Conservation (phyloP, 192 early-diverging fungal species). For the Linnemannia exigua region DNA sequence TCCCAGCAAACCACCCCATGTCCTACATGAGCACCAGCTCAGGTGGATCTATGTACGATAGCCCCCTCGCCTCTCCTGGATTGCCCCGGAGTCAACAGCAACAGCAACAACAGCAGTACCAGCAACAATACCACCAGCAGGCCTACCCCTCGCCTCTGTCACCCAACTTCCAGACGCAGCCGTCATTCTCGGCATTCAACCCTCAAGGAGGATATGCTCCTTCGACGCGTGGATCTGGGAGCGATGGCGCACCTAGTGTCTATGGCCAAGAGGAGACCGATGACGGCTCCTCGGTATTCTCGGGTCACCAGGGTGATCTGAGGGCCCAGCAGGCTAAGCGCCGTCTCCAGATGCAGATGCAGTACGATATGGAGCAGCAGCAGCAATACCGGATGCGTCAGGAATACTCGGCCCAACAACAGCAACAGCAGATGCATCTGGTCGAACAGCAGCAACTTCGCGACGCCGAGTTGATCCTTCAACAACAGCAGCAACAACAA, state of each 20-base stretch:
- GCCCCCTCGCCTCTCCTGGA: slow-evolving; percentile 14
- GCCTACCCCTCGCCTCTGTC: slow-evolving; percentile 31
- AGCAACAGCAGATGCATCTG: slow-evolving; percentile 20
- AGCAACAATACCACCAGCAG: slow-evolving; percentile 7
- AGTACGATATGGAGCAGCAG: slow-evolving; percentile 28
- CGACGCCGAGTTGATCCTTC: slow-evolving; percentile 24
- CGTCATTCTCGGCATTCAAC: neutral
- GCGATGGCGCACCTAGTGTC: slow-evolving; percentile 30
- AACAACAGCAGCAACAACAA: slow-evolving; percentile 5
- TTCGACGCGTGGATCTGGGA: slow-evolving; percentile 5
- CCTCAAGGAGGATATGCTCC: slow-evolving; percentile 15
- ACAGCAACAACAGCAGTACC: neutral
- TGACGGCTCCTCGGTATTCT: slow-evolving; percentile 21
- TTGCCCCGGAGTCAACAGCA: neutral
- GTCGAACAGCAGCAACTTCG: slow-evolving; percentile 32
- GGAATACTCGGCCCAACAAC: slow-evolving; percentile 1
- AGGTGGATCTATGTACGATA: slow-evolving; percentile 32
- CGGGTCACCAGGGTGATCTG: slow-evolving; percentile 3
- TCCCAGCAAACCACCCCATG: slow-evolving; percentile 18
- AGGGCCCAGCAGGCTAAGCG: slow-evolving; percentile 41
- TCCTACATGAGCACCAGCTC: slow-evolving; percentile 42
- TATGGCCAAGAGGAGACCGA: slow-evolving; percentile 33
- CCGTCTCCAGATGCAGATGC: slow-evolving; percentile 52
- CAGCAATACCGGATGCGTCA: slow-evolving; percentile 19
- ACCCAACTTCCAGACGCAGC: slow-evolving; percentile 19